These are phyloP conservation scores for Emericellopsis atlantica DNA, from an alignment of 2,329 filamentous ascomycete genomes.

Conservation along the genomic window DNA sequence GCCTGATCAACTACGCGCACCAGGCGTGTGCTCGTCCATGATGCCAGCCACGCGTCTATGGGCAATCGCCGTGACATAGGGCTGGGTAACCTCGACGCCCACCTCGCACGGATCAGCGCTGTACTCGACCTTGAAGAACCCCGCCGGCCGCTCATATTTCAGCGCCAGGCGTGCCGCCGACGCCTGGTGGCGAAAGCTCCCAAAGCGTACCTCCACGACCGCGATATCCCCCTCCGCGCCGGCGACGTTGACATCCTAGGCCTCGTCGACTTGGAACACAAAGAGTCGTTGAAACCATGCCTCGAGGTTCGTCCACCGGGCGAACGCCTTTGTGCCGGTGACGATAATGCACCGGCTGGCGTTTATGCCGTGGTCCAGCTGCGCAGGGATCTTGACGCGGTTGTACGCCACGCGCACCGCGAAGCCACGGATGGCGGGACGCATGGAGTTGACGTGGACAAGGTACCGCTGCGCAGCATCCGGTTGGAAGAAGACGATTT, in stretches of 20 bases:
- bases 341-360: slow-evolving; percentile 32
- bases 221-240: slow-evolving; percentile 1
- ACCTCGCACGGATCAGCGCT: slow-evolving; percentile 22
- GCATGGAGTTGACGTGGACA: slow-evolving; percentile 9
- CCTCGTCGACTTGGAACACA: slow-evolving; percentile 32
- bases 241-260: slow-evolving; percentile 16
- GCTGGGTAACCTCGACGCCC: slow-evolving; percentile 9
- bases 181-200: slow-evolving; percentile 41
- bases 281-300: slow-evolving; percentile 28
- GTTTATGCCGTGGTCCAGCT: slow-evolving; percentile 5
- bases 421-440: slow-evolving; percentile 21
- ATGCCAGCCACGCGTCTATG: no score
- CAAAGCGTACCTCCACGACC: slow-evolving; percentile 38
- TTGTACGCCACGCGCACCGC: slow-evolving; percentile 29
- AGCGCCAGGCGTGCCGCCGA: slow-evolving; percentile 31
- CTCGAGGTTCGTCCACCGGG: slow-evolving; percentile 26
- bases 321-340: slow-evolving; percentile 27
- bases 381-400: slow-evolving; percentile 28
- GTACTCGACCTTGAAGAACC: slow-evolving; percentile 24
- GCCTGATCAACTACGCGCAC: no score
- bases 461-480: slow-evolving; percentile 18
- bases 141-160: slow-evolving; percentile 18
- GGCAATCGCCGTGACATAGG: no score
- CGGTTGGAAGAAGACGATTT: slow-evolving; percentile 35
- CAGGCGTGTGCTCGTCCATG: no score